Evolutionary conservation across 371 early-diverging fungal species (phyloP).

Genomic region (Blyttiomyces sp.): DNA sequence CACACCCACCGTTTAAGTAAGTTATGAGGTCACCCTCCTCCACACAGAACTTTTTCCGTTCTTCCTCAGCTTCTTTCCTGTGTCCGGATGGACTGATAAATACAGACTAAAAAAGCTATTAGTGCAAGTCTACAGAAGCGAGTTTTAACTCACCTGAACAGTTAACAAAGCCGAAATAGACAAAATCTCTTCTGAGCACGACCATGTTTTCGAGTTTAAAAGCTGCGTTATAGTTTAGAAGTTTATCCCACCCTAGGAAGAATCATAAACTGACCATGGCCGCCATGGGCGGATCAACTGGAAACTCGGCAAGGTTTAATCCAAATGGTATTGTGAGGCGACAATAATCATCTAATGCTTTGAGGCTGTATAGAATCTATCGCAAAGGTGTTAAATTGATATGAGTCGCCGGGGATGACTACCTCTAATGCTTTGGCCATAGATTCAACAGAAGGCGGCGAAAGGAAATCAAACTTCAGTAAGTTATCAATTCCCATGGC

Average conservation of each 20-base stretch:
- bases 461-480: slow-evolving; percentile 70
- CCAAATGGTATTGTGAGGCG: slow-evolving; percentile 77
- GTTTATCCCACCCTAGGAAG: background rate
- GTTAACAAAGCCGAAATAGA: slow-evolving; percentile 81
- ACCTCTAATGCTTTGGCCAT: slow-evolving; percentile 68
- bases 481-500: slow-evolving; percentile 78
- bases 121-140: background rate
- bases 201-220: slow-evolving; percentile 60
- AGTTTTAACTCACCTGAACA: slow-evolving; percentile 55
- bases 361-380: slow-evolving; percentile 63
- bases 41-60: slow-evolving; percentile 70
- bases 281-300: slow-evolving; percentile 73
- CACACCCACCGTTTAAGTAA: slow-evolving; percentile 62
- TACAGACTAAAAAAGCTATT: slow-evolving; percentile 41
- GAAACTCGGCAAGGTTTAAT: slow-evolving; percentile 74
- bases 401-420: too few species aligned
- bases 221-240: slow-evolving; percentile 32
- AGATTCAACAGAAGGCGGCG: slow-evolving; percentile 62
- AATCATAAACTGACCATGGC: slow-evolving; percentile 48
- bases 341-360: slow-evolving; percentile 73
- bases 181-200: slow-evolving; percentile 74
- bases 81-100: slow-evolving; percentile 57
- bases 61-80: slow-evolving; percentile 50
- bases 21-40: slow-evolving; percentile 68
- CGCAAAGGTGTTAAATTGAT: too few species aligned